phyloP scores from a whole-genome alignment of 2,329 filamentous ascomycete genomes.

The Chaetothyriales sp. region DNA sequence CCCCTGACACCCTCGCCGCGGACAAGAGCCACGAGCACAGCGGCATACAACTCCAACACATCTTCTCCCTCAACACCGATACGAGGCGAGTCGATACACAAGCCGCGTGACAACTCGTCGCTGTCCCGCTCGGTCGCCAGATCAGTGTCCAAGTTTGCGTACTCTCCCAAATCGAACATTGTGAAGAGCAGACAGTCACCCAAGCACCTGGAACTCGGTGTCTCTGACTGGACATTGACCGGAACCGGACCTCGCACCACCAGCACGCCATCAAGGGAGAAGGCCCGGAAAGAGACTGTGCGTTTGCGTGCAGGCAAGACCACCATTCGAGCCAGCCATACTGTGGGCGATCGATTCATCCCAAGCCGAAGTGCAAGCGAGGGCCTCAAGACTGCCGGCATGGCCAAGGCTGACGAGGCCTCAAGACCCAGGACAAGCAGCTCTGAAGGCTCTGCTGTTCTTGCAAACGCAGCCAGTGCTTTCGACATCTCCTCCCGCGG shows the following conservation, averaged over 20 bases:
- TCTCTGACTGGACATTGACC: conserved; percentile 82
- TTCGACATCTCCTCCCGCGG: conserved; percentile 47
- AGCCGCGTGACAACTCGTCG: conserved; percentile 56
- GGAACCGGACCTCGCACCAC: conserved; percentile 53
- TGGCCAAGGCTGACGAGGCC: conserved; percentile 70
- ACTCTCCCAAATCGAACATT: conserved; percentile 96
- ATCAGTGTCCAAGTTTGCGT: conserved; percentile 51
- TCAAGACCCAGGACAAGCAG: conserved; percentile 57
- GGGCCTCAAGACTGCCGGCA: conserved; percentile 64
- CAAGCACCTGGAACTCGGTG: conserved; percentile 73
- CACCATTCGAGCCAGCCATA: conserved; percentile 50
- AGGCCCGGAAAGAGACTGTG: conserved; percentile 36
- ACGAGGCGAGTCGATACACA: conserved; percentile 56
- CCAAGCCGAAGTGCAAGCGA: conserved; percentile 85
- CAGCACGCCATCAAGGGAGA: conserved; percentile 41
- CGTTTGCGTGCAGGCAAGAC: conserved; percentile 49
- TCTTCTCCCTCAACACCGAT: conserved; percentile 66
- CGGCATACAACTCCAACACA: conserved; percentile 34
- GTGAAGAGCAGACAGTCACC: conserved; percentile 59
- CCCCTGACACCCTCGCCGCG: conserved; percentile 85
- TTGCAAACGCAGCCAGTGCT: conserved; percentile 57
- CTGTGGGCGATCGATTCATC: conserved; percentile 83
- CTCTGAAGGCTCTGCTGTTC: conserved; percentile 56
- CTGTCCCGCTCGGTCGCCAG: conserved; percentile 49
- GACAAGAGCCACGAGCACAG: conserved; percentile 36